Evolutionary conservation across 1,139 yeast genomes (phyloP), one percentile per base, ranked within the genome.

Genomic region (Eremothecium sinecaudum): DNA sequence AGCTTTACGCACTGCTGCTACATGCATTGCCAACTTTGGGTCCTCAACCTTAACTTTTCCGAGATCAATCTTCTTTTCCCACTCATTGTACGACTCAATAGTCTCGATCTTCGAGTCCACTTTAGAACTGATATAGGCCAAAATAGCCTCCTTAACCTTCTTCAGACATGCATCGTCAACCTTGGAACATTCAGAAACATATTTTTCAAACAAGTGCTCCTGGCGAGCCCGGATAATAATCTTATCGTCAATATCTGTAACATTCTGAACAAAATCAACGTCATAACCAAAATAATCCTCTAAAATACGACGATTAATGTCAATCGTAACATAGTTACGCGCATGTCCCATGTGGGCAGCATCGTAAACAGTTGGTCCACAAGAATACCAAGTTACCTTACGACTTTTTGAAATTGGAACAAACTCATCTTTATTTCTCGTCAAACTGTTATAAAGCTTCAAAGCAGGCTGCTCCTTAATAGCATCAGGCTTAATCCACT

Each of bases 281-380:
- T 82, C 75, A 62, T 83, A 90, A 14, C 94, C 94, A 62, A 92
- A 90, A 60, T 84, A 87, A 56, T 87, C 86, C 56, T 78, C 83
- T 45, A 90, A 58, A 32, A 92, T 71, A 47, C 98, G 71, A 56
- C 98, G 75, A 55, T 84, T 81, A 54, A 90, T 84, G 58, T 92
- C 98, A 35, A 84, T 82, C 7, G 95, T 75, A 33, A 90, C 97
- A 56, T 90, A 92, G 63, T 90, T 90, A 59, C 98, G 69, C 14
- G 98, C 98, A 61, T 92, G 99, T n/a, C 99, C 99, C 96, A 90
- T 84, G 56, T 90, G 99, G 34, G 92, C 75, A 28, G 92, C 78
- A 59, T 90, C 95, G 53, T 90, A 90, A n/a, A 90, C 97, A 0
- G 99, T 90, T 9, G 98, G 98, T 4, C 99, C 99, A 69, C 99